Evolutionary conservation across 495 filamentous ascomycete genomes (phyloP), one percentile per base, ranked within the genome.

Genomic region (Penicillium arizonense): DNA sequence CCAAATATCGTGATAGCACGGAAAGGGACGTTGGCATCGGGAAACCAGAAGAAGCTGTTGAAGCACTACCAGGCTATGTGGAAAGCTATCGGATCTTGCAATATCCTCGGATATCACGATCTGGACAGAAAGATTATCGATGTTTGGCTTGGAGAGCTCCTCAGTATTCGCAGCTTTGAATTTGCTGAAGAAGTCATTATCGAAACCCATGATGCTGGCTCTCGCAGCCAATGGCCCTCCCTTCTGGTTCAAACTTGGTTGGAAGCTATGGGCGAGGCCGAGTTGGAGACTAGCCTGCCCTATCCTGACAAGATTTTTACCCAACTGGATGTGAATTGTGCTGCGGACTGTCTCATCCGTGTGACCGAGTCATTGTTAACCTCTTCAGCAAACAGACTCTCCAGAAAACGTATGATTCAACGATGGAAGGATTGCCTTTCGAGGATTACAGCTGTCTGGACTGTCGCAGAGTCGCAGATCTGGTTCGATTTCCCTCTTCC

Each of bases 31-130:
- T 38, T 64, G 36, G 45, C 53, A 14, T 24, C 36, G 3, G 56
- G 57, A 47, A 50, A 59, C 43, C 48, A 46, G 12, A 56, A 50
- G 28, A 21, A 50, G 11, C 37, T 73, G 18, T 33, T 48, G 6
- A 50, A 54, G 6, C 53, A 64, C 14, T 70, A 71, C 40, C 53
- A 59, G 35, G 47, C 56, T 4, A 63, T 77, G 55, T 77, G 74
- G 74, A 62, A 62, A 57, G 69, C 73, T 4, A 71, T 77, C 52
- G 70, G 70, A 10, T 53, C 50, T 8, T 75, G 73, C 44, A 69
- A 61, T 36, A 63, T 77, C 21, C 66, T 74, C 23, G 58, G 59
- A 18, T 65, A 72, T 34, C 52, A 46, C 18, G 67, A 76, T 30
- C 46, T 77, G 46, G 58, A 69, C 33, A 49, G 53, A 16, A 44